Base-by-base conservation (phyloP, 2,329 filamentous ascomycete species). In the Diatrype stigma region DNA sequence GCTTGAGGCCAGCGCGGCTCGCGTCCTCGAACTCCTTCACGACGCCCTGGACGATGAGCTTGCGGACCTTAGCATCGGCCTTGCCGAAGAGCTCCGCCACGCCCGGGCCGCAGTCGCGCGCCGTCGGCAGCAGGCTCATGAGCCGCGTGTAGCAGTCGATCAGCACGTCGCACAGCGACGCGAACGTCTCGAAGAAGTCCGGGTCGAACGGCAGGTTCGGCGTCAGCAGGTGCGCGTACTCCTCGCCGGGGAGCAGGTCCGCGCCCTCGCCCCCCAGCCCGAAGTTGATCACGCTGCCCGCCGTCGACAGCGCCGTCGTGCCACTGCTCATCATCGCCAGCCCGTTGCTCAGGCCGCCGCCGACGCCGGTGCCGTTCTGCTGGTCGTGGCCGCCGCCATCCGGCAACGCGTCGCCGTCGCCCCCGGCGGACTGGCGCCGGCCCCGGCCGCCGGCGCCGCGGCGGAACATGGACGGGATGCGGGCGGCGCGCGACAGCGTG, bases 151-250 rank as follows among this genome's bases (percentile, higher is more conserved):
- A 99, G 63, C 86, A 90, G 68, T 97, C 94, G 61, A 96, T 95
- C 54, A 99, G 74, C 3, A 96, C 90, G 66, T 99, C 94, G 73
- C 94, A 97, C 6, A 99, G 78, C 12, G 94, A 96, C 14, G 91
- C 87, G 72, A 97, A 97, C 0, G 92, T 96, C 73, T 95, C 91
- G 69, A 93, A 94, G 64, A 96, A 99, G 70, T 99, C 94, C 0
- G 94, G 94, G 57, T 97, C 92, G 65, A 99, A 99, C 0, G 94
- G 94, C 45, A 99, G 73, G 16, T 85, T 87, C 0, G 94, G 94
- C n/a, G 93, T 97, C 19, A 96, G 79, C 2, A 99, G 78, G 67
- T 93, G 86, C 0, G 85, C 84, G 68, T 96, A 99, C 63, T 95
- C 90, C 64, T 96, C 91, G 35, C 91, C 90, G 0, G 88, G 86